Evolutionary conservation across 495 filamentous ascomycete species (phyloP), one percentile per base, ranked within the genome.

Genomic region (Penicillium coprophilum): DNA sequence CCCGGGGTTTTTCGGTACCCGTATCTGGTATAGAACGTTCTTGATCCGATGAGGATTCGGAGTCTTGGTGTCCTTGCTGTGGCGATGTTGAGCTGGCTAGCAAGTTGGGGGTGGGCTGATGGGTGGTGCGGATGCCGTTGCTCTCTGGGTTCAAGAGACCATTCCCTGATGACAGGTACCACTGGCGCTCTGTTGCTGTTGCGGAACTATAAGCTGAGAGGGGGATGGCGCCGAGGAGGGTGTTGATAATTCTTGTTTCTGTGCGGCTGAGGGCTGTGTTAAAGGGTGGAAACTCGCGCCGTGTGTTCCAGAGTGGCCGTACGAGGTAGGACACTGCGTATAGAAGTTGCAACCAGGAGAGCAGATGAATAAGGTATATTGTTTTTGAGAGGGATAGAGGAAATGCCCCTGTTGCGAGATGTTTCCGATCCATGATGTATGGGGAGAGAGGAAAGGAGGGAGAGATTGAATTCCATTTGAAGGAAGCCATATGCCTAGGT

Each of bases 331-430:
- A 66, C n/a, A 57, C 20, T 10, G 23, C 39, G 55, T 67, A 64
- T 38, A 67, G 41, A 20, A 64, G 6, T 30, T 69, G 66, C 10
- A 68, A 59, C 57, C 60, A 64, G 23, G 30, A 28, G 7, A 62
- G 45, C 23, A 52, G 20, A 24, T 51, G 5, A 28, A 61, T 57
- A 28, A 69, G 63, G 19, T 43, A 34, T 41, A 57, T 28, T 20
- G 57, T 54, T 12, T 44, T 62, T 17, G 6, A 15, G 38, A 64
- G 43, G 28, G 54, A 38, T 21, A 69, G 52, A 11, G 61, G 63
- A 28, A 67, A 56, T n/a, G 47, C 30, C 19, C 50, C 50, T 19
- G 27, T 10, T 27, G 52, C n/a, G 10, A 46, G 38, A 8, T 15
- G 21, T 28, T 19, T 54, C 36, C 39, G 31, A 28, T 54, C 52